These are phyloP conservation scores for Pisolithus marmoratus DNA, from an alignment of 768 basidiomycete species.

Conservation along the genomic window DNA sequence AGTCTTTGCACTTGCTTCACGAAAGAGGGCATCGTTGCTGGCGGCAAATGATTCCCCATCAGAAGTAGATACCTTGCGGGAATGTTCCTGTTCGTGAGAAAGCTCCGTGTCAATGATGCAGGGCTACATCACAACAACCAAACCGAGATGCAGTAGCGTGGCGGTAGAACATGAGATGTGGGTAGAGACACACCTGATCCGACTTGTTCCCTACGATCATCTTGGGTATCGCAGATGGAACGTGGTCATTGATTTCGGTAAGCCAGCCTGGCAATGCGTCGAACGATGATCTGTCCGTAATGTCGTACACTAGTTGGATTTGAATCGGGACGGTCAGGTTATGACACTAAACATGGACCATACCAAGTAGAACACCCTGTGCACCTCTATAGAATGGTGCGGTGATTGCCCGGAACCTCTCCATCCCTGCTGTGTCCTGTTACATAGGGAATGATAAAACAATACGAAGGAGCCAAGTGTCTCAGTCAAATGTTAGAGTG, in stretches of 20 bases:
- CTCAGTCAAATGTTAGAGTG: not conserved
- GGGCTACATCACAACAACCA: not conserved
- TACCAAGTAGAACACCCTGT: too few species aligned
- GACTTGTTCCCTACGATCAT: too few species aligned
- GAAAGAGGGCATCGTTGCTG: too few species aligned
- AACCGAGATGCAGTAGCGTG: not conserved
- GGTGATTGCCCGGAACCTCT: too few species aligned
- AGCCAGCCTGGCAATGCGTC: conserved; percentile 93
- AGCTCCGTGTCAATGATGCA: not conserved
- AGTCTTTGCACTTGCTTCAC: too few species aligned
- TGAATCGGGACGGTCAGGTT: not conserved
- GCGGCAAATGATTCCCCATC: too few species aligned
- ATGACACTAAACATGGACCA: too few species aligned
- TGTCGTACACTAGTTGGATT: conserved; percentile 75
- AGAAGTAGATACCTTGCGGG: conserved; percentile 71
- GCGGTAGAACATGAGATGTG: not conserved
- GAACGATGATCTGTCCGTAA: conserved; percentile 87
- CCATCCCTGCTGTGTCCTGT: too few species aligned
- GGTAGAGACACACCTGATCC: conserved; percentile 20
- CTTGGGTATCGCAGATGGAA: too few species aligned
- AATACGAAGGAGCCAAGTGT: too few species aligned
- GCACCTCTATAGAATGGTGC: too few species aligned
- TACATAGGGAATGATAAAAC: too few species aligned
- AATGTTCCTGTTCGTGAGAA: conserved; percentile 59
- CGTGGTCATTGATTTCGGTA: conserved; percentile 90